Evolutionary conservation across 306 rosid genomes (phyloP).

Genomic region (Crotalaria pallida): DNA sequence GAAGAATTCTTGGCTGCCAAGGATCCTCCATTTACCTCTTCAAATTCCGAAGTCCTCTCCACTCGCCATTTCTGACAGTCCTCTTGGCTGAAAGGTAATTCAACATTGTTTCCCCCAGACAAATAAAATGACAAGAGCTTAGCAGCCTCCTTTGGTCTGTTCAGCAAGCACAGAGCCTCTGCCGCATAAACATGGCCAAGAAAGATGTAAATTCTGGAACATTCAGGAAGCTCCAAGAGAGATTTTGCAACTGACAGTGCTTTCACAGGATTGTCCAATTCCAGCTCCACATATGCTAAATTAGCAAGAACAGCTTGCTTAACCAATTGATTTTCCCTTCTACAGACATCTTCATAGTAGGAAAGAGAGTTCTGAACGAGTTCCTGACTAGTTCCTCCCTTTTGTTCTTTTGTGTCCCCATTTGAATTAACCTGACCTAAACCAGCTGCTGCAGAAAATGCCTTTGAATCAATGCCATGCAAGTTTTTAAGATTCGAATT

Average conservation of each 20-base stretch:
- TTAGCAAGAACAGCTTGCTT: constrained; percentile 90
- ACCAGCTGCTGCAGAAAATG: constrained; percentile 45
- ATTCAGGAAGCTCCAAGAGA: constrained; percentile 75
- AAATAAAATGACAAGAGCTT: constrained; percentile 65
- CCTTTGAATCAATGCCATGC: constrained; percentile 57
- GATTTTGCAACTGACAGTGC: constrained; percentile 61
- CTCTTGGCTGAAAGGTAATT: constrained; percentile 75
- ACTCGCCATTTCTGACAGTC: constrained; percentile 65
- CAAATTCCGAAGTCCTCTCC: constrained; percentile 54
- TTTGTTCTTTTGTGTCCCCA: constrained; percentile 86
- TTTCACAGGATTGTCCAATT: constrained; percentile 75
- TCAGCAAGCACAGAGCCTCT: constrained; percentile 91
- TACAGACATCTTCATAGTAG: constrained; percentile 56
- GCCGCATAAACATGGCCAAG: constrained; percentile 85
- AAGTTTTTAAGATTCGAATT: constrained; percentile 54
- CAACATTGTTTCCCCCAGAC: constrained; percentile 53
- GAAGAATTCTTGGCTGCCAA: constrained; percentile 42
- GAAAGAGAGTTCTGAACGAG: constrained; percentile 81
- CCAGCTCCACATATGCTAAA: constrained; percentile 88
- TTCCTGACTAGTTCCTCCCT: constrained; percentile 74
- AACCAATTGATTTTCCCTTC: constrained; percentile 61
- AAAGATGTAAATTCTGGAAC: constrained; percentile 77
- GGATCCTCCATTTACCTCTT: constrained; percentile 65
- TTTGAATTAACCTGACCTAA: constrained; percentile 60
- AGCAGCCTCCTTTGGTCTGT: constrained; percentile 83